Evolutionary conservation across 352 stramenopile species (phyloP).

Genomic region (Phytophthora agathidicida): DNA sequence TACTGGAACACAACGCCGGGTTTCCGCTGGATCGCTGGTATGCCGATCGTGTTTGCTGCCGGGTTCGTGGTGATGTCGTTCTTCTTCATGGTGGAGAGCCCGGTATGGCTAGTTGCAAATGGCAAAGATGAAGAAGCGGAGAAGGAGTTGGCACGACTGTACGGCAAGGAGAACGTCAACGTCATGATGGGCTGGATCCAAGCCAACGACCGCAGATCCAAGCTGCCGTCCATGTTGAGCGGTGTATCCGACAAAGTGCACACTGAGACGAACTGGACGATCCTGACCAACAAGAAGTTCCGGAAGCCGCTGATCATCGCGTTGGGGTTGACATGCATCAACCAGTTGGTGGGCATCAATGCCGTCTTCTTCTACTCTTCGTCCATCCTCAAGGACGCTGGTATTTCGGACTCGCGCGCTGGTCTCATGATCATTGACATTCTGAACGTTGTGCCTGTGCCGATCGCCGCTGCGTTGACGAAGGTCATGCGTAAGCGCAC

Average conservation of each 20-base stretch:
- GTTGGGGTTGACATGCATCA: constrained; percentile 32
- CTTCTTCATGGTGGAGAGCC: constrained; percentile 47
- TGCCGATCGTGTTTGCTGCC: constrained; percentile 36
- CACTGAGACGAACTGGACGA: constrained; percentile 15
- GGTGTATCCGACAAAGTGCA: constrained; percentile 8
- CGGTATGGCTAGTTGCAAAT: constrained; percentile 46
- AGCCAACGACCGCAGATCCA: constrained; percentile 8
- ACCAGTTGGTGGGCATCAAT: constrained; percentile 69
- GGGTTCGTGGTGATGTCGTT: constrained; percentile 28
- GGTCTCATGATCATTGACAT: constrained; percentile 58
- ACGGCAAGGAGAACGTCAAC: constrained; percentile 40
- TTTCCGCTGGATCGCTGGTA: constrained; percentile 55
- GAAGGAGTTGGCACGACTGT: constrained; percentile 31
- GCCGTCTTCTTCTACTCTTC: constrained; percentile 72
- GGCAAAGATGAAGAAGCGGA: constrained; percentile 31
- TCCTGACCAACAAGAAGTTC: constrained; percentile 27
- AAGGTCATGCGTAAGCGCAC: constrained; percentile 39
- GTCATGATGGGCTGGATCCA: constrained; percentile 38
- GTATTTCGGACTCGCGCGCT: constrained; percentile 48
- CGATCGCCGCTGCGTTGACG: constrained; percentile 25
- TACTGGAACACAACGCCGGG: constrained; percentile 43
- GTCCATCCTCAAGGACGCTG: constrained; percentile 51
- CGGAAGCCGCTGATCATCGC: constrained; percentile 45
- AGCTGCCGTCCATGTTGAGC: constrained; percentile 27
- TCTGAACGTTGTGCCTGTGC: constrained; percentile 50